phyloP scores from a whole-genome alignment of 148 eudicot genomes.

The Oxyria digyna region DNA sequence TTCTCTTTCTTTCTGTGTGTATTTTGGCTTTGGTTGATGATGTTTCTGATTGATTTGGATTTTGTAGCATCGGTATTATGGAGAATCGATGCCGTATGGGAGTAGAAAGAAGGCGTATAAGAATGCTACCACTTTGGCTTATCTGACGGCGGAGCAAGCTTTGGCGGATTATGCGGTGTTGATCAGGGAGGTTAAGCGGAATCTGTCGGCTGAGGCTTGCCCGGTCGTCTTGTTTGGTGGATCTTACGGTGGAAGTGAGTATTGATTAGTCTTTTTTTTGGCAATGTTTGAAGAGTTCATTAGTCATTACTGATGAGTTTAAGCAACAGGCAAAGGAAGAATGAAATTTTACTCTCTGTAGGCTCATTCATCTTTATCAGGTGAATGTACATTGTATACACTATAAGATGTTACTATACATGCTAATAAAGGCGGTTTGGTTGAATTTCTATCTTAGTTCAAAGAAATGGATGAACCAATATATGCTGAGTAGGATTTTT shows the following conservation, averaged over 20 bases:
- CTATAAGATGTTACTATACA: too few species aligned
- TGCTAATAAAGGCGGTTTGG: too few species aligned
- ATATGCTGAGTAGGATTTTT: neutral
- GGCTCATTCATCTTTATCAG: too few species aligned
- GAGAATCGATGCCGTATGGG: slow-evolving; percentile 89
- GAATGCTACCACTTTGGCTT: slow-evolving; percentile 48
- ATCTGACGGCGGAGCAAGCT: slow-evolving; percentile 84
- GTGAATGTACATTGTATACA: too few species aligned
- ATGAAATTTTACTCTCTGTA: neutral
- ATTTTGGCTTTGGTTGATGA: neutral
- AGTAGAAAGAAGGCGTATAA: slow-evolving; percentile 55
- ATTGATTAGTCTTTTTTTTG: neutral
- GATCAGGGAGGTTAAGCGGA: slow-evolving; percentile 50
- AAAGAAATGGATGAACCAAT: neutral
- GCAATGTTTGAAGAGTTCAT: neutral
- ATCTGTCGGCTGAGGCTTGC: slow-evolving; percentile 74
- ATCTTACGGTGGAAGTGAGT: slow-evolving; percentile 95
- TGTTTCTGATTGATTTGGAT: neutral
- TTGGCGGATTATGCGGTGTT: slow-evolving; percentile 78
- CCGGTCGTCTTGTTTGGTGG: slow-evolving; percentile 96
- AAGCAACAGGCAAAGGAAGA: neutral
- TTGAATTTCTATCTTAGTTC: too few species aligned
- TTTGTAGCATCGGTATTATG: slow-evolving; percentile 83
- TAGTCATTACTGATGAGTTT: neutral
- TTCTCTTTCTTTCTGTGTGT: neutral